Conservation (phyloP, 2,329 filamentous ascomycete genomes). For the Sporothrix brunneoviolacea region DNA sequence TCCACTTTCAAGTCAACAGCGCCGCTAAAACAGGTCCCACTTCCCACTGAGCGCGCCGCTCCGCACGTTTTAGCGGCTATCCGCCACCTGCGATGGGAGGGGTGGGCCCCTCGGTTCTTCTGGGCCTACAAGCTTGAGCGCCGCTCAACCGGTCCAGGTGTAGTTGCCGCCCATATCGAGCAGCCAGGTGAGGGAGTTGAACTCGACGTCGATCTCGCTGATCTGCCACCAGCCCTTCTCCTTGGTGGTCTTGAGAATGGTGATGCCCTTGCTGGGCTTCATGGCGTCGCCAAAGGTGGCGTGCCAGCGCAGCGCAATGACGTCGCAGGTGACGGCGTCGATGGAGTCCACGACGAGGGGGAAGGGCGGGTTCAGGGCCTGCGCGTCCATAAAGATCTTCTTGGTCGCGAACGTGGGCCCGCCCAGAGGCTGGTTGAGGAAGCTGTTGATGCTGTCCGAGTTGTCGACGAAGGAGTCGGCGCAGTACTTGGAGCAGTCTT, state of each 20-base stretch:
- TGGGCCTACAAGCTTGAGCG: no score
- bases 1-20: no score
- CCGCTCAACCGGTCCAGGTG: slow-evolving; percentile 16
- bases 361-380: slow-evolving; percentile 24
- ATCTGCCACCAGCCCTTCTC: slow-evolving; percentile 25
- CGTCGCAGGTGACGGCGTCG: slow-evolving; percentile 26
- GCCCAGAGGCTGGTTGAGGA: slow-evolving; percentile 26
- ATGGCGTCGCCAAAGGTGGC: slow-evolving; percentile 26
- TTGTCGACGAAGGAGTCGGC: slow-evolving; percentile 25
- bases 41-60: background rate
- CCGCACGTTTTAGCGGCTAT: background rate
- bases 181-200: slow-evolving; percentile 22
- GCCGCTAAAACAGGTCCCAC: no score
- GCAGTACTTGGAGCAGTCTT: slow-evolving; percentile 25
- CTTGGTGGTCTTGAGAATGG: slow-evolving; percentile 25
- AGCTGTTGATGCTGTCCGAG: slow-evolving; percentile 29
- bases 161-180: slow-evolving; percentile 34
- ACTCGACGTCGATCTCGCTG: slow-evolving; percentile 26
- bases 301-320: slow-evolving; percentile 25
- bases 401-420: slow-evolving; percentile 27
- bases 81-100: no score
- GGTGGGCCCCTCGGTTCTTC: no score
- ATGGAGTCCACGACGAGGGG: slow-evolving; percentile 24
- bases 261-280: slow-evolving; percentile 25
- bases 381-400: slow-evolving; percentile 27